phyloP scores from a whole-genome alignment of 1,284 basidiomycete genomes.

The Spongiforma sp. region DNA sequence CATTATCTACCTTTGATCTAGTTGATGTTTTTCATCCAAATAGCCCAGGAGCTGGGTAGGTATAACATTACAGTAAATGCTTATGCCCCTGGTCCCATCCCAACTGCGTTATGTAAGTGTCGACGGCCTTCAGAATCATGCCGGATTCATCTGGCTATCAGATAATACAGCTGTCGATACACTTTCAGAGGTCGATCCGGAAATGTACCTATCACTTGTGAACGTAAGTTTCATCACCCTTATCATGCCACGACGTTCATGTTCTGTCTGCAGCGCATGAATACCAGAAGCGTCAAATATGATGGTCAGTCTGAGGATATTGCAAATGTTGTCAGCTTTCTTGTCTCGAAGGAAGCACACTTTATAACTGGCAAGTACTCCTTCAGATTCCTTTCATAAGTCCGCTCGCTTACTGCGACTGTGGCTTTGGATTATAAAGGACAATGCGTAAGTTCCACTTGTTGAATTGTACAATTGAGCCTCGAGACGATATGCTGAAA shows the following conservation, averaged over 20 bases:
- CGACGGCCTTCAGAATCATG: background rate
- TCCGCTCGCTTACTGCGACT: background rate
- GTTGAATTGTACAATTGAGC: background rate
- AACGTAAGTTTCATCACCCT: too few species aligned
- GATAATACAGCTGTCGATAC: background rate
- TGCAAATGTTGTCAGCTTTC: slow-evolving; percentile 24
- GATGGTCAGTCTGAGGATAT: slow-evolving; percentile 23
- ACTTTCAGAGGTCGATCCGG: background rate
- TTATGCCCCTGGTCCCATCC: slow-evolving; percentile 11
- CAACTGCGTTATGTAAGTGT: slow-evolving; percentile 14
- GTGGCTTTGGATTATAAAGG: too few species aligned
- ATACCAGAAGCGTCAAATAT: background rate
- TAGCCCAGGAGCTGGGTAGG: slow-evolving; percentile 33
- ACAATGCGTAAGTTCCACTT: slow-evolving; percentile 18
- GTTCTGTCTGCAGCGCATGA: background rate
- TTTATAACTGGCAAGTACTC: slow-evolving; percentile 21
- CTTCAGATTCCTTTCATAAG: background rate
- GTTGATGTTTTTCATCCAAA: slow-evolving; percentile 5
- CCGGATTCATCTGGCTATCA: background rate
- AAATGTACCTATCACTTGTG: background rate
- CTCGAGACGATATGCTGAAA: background rate
- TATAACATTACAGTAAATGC: slow-evolving; percentile 10
- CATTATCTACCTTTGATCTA: background rate
- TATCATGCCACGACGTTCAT: background rate
- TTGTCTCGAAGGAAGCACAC: slow-evolving; percentile 24